A percentile compares a stretch with the other conserved stretches of the same genome.
Evolutionary conservation across 768 basidiomycete genomes (phyloP).

Genomic region (Trichaptum fuscoviolaceum): DNA sequence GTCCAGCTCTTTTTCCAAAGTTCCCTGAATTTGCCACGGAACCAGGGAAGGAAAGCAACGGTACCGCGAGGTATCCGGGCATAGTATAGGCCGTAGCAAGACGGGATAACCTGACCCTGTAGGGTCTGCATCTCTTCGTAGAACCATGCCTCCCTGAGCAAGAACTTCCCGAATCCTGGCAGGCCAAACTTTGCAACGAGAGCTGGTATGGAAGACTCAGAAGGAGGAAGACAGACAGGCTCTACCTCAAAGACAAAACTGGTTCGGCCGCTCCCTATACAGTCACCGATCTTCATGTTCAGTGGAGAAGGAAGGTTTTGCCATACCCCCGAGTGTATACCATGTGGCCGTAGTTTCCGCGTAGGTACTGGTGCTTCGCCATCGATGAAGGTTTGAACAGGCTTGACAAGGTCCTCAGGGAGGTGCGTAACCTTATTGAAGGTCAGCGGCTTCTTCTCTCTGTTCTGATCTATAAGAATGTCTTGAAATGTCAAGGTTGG

Average conservation of each 20-base stretch:
- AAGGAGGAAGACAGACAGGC: not conserved
- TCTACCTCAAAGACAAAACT: not conserved
- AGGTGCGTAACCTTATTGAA: no score
- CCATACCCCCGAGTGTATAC: no score
- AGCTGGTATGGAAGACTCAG: not conserved
- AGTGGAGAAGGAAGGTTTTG: not conserved
- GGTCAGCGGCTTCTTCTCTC: no score
- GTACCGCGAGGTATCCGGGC: not conserved
- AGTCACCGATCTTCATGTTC: not conserved
- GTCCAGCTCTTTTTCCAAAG: not conserved
- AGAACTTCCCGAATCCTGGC: not conserved
- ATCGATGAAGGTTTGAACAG: no score
- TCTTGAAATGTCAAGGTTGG: no score
- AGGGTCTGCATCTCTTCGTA: conserved; percentile 11
- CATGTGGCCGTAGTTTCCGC: no score
- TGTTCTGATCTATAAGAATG: no score
- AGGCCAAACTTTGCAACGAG: not conserved
- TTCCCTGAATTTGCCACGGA: not conserved
- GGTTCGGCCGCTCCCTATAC: not conserved
- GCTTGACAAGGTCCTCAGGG: no score
- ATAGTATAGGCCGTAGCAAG: conserved; percentile 7
- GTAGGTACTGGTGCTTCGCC: no score
- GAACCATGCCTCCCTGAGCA: conserved; percentile 10
- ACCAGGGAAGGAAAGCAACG: not conserved
- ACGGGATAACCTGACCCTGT: conserved; percentile 8